These are phyloP conservation scores for Orychophragmus violaceus DNA, from an alignment of 345 rosid genomes.

Conservation along the genomic window DNA sequence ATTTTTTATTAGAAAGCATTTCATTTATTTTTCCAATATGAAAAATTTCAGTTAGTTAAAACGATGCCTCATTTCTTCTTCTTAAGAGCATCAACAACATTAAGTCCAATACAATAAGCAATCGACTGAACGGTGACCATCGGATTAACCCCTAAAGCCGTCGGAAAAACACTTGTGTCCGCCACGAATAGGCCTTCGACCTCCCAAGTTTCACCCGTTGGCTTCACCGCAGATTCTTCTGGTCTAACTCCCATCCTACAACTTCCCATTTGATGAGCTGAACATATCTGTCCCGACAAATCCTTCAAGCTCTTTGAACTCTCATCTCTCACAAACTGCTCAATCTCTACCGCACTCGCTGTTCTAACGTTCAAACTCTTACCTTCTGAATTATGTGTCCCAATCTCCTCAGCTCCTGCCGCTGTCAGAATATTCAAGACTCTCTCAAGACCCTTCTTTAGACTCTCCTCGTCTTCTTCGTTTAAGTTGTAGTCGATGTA, in stretches of 20 bases:
- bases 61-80: slow-evolving; percentile 11
- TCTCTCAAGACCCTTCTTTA: slow-evolving; percentile 53
- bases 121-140: slow-evolving; percentile 85
- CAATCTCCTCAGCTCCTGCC: slow-evolving; percentile 79
- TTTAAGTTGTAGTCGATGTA: slow-evolving; percentile 45
- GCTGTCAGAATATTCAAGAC: slow-evolving; percentile 59
- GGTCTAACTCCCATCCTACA: slow-evolving; percentile 74
- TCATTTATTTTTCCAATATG: background rate
- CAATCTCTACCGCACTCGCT: slow-evolving; percentile 39
- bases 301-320: slow-evolving; percentile 42
- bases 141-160: slow-evolving; percentile 82
- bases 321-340: slow-evolving; percentile 59
- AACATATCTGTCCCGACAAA: slow-evolving; percentile 44
- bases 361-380: slow-evolving; percentile 46
- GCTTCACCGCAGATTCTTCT: slow-evolving; percentile 54
- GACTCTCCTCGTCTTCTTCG: slow-evolving; percentile 41
- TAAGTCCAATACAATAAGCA: slow-evolving; percentile 68
- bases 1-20: background rate
- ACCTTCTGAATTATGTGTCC: slow-evolving; percentile 55
- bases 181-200: slow-evolving; percentile 67
- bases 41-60: background rate
- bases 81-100: slow-evolving; percentile 47
- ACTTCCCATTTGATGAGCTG: slow-evolving; percentile 95
- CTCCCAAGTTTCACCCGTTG: slow-evolving; percentile 82
- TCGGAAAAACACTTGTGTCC: slow-evolving; percentile 79